Evolutionary conservation across 2,329 filamentous ascomycete genomes (phyloP).

Genomic region (Trichoderma sp.): DNA sequence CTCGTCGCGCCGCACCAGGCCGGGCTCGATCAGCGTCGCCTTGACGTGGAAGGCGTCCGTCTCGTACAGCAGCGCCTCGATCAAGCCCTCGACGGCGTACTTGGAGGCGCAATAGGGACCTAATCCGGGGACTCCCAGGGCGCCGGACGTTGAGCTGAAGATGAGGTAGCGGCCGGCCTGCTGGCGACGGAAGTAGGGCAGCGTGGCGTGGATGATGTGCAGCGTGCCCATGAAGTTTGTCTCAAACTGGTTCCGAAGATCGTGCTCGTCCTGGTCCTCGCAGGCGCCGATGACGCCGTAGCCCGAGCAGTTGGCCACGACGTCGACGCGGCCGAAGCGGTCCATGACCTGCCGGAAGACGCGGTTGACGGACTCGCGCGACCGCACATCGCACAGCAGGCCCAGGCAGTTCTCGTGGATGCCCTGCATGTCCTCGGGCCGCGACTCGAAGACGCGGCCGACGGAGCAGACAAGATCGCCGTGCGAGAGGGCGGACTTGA

Average conservation of each 20-base stretch:
- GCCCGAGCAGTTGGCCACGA: conserved; percentile 90
- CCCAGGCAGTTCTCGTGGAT: conserved; percentile 73
- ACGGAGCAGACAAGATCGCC: conserved; percentile 85
- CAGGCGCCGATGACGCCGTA: conserved; percentile 95
- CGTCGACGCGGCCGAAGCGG: conserved; percentile 78
- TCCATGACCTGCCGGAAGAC: conserved; percentile 69
- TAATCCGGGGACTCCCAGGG: conserved; percentile 87
- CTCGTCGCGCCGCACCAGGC: conserved; percentile 84
- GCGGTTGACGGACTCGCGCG: conserved; percentile 70
- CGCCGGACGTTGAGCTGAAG: conserved; percentile 88
- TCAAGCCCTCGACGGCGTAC: conserved; percentile 91
- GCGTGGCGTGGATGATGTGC: conserved; percentile 84
- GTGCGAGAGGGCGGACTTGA: conserved; percentile 75
- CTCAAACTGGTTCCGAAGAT: conserved; percentile 93
- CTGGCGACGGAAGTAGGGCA: conserved; percentile 83
- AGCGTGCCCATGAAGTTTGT: conserved; percentile 96
- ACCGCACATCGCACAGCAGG: conserved; percentile 85
- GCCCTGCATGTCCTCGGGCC: conserved; percentile 66
- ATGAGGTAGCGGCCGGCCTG: conserved; percentile 81
- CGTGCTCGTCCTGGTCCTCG: conserved; percentile 94
- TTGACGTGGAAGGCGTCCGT: conserved; percentile 90
- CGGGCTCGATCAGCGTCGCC: conserved; percentile 88
- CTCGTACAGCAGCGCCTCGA: conserved; percentile 96
- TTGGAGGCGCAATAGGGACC: conserved; percentile 97
- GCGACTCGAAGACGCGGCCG: conserved; percentile 77